Evolutionary conservation across 345 rosid genomes (phyloP).

Genomic region (Cochlearia excelsa): DNA sequence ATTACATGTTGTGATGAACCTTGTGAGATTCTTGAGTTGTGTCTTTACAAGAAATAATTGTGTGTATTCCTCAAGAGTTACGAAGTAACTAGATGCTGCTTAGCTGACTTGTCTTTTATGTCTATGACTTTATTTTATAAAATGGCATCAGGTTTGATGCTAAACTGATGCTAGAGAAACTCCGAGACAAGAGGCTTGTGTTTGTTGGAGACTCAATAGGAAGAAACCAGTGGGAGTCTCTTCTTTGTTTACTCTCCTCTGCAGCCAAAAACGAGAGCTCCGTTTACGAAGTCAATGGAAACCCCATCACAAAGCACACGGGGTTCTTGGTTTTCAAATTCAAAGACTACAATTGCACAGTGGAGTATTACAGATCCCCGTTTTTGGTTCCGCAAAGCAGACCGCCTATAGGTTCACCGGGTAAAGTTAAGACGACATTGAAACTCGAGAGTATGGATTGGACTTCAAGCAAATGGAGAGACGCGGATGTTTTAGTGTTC

Average conservation of each 20-base stretch:
- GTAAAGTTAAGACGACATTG: conserved; percentile 54
- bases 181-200: conserved; percentile 58
- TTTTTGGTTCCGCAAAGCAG: conserved; percentile 63
- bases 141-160: conserved; percentile 60
- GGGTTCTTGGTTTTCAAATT: conserved; percentile 73
- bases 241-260: conserved; percentile 78
- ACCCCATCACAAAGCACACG: conserved; percentile 79
- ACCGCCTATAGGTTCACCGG: conserved; percentile 55
- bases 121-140: neutral
- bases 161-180: conserved; percentile 57
- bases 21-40: too few relatives aligned
- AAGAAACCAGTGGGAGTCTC: conserved; percentile 95
- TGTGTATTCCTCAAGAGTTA: too few relatives aligned
- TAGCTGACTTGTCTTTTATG: neutral
- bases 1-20: too few relatives aligned
- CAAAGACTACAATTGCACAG: conserved; percentile 73
- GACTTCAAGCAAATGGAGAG: conserved; percentile 59
- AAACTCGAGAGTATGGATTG: conserved; percentile 70
- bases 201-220: conserved; percentile 96
- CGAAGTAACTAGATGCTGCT: neutral
- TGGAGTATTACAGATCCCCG: conserved; percentile 89
- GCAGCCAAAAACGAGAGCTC: conserved; percentile 55
- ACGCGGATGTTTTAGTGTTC: conserved; percentile 67
- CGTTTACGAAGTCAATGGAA: conserved; percentile 69
- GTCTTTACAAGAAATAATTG: too few relatives aligned